Percentiles rank a stretch among this genome's conserved stretches.
phyloP scores from a whole-genome alignment of 495 filamentous ascomycete genomes.

The Lasiosphaeria miniovina region DNA sequence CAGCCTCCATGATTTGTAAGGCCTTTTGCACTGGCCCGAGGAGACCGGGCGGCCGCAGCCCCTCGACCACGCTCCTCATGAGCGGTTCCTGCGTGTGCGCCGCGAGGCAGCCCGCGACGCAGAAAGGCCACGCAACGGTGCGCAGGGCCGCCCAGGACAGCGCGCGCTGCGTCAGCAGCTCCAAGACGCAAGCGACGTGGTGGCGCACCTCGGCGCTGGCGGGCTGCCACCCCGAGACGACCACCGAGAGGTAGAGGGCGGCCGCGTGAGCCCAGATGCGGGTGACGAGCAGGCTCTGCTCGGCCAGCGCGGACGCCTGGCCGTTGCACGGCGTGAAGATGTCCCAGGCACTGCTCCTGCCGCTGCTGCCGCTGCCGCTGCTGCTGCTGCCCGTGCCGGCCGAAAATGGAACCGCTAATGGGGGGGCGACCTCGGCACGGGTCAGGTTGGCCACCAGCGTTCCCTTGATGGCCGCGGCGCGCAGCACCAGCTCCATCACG shows the following conservation, averaged over 20 bases:
- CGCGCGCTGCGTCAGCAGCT: conserved; percentile 30
- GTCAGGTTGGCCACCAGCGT: conserved; percentile 17
- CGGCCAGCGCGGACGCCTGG: background rate
- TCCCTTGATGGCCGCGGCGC: conserved; percentile 39
- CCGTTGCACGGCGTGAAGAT: background rate
- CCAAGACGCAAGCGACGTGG: conserved; percentile 28
- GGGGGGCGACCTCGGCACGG: conserved; percentile 11
- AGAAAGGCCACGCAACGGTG: conserved; percentile 50
- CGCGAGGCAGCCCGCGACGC: conserved; percentile 50
- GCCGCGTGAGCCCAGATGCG: conserved; percentile 49
- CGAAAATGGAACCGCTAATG: background rate
- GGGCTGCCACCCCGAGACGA: conserved; percentile 54
- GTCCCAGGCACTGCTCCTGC: background rate
- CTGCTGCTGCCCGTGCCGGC: conserved; percentile 2
- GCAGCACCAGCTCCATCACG: conserved; percentile 43
- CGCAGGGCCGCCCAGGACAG: conserved; percentile 31
- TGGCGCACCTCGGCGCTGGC: conserved; percentile 35
- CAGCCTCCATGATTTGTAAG: conserved; percentile 49
- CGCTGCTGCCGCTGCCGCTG: background rate
- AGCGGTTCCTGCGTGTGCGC: conserved; percentile 37
- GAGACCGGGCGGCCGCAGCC: conserved; percentile 36
- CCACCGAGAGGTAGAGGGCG: conserved; percentile 45
- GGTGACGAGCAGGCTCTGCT: conserved; percentile 19
- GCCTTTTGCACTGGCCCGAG: conserved; percentile 48
- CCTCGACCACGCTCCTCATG: conserved; percentile 37